Base-by-base conservation (phyloP, 75 land plant genomes). In the Picea glauca region DNA sequence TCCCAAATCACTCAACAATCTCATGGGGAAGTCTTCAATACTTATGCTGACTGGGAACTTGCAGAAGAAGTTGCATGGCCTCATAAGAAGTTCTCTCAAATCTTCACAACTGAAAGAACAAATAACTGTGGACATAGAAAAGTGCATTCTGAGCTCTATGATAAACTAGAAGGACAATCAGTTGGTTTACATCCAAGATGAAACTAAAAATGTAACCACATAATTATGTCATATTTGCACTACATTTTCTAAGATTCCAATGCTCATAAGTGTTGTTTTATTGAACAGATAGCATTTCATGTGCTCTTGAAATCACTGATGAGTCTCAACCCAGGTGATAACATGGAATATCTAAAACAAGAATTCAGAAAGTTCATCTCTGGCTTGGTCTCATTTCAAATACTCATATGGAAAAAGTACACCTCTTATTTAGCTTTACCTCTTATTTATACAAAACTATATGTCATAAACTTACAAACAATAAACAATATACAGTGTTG, bases 1-100 rank as follows among this genome's bases (percentile, higher is more conserved):
- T 72, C 94, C 94, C 1, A 89, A 86, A 33, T 86, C 93, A 30
- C 78, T 94, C 56, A 82, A 81, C 3, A 84, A 88, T 46, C 76
- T 94, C 20, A 67, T 88, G 78, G 98, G 98, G 1, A 58, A 85
- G 20, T 83, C 82, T 30, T 89, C 94, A 21, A 91, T 91, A 3
- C 87, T 92, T 8, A 67, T 80, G 67, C 76, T 86, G 78, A 84
- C 84, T 58, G 94, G 94, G 0, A 46, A 62, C 72, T 46, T 85
- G 15, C 94, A 92, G 15, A 86, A 77, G 63, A 82, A 81, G 64
- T 43, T 92, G 5, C 94, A 92, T 58, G 85, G 88, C 57, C 79
- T 86, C 20, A 81, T 88, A 2, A 88, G 81, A 2, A 60, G 80
- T 76, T 88, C 88, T 79, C 75, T 92, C 62, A 88, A 85, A 58